A percentile compares a stretch with the other conserved stretches of the same genome.
These are phyloP conservation scores for Calonectria pauciramosa DNA, from an alignment of 2,329 filamentous ascomycete species.

Conservation along the genomic window DNA sequence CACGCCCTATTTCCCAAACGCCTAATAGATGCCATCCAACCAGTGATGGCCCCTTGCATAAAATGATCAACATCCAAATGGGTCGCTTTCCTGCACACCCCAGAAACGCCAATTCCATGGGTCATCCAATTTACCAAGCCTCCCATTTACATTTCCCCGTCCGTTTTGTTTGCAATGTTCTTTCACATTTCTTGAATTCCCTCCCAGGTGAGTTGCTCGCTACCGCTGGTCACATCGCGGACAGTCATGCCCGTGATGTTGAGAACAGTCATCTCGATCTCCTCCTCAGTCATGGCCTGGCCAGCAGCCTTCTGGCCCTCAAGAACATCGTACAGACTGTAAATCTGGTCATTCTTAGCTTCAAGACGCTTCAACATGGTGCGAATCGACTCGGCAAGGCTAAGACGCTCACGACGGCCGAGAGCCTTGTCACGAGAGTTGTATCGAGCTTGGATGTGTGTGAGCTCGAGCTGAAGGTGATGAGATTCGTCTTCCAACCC, in stretches of 20 bases:
- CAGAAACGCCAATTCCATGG: constrained; percentile 43
- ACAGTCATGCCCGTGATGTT: constrained; percentile 65
- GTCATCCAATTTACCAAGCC: constrained; percentile 32
- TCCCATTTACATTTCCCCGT: constrained; percentile 28
- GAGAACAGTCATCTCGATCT: constrained; percentile 74
- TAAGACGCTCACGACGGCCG: constrained; percentile 74
- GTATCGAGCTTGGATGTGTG: constrained; percentile 72
- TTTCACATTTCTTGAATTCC: constrained; percentile 51
- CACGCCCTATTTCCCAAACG: constrained; percentile 38
- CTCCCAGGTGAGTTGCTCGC: constrained; percentile 59
- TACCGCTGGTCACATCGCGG: constrained; percentile 54
- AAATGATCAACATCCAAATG: constrained; percentile 31
- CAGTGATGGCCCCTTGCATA: constrained; percentile 31
- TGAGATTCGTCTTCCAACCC: constrained; percentile 83
- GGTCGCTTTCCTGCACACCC: constrained; percentile 26
- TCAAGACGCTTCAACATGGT: constrained; percentile 74
- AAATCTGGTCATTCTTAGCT: constrained; percentile 83
- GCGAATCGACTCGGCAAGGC: constrained; percentile 72
- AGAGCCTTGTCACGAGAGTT: constrained; percentile 76
- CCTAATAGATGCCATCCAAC: constrained; percentile 42
- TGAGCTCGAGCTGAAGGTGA: constrained; percentile 80
- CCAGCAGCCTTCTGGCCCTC: constrained; percentile 81
- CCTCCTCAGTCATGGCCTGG: constrained; percentile 72
- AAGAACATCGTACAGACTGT: constrained; percentile 85
- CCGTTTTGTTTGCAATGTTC: constrained; percentile 7